These are phyloP conservation scores for Boletus vermiculosoides DNA, from an alignment of 768 basidiomycete genomes.

Conservation along the genomic window DNA sequence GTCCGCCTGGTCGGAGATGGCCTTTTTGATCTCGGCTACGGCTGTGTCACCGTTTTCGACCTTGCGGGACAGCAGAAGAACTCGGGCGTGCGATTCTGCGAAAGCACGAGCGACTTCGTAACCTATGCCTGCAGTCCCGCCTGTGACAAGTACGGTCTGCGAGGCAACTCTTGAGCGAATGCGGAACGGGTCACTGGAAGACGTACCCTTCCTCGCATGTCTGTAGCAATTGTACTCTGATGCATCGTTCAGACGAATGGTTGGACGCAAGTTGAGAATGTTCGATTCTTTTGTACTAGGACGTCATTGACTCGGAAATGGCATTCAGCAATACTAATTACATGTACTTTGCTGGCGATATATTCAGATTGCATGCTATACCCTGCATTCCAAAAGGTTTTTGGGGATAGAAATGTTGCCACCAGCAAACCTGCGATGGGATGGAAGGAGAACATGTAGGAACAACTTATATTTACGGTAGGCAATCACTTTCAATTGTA, in stretches of 20 bases:
- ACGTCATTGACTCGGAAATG: constrained; percentile 7
- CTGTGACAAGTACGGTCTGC: not conserved
- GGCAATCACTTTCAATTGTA: not conserved
- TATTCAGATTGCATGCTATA: not conserved
- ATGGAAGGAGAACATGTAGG: not conserved
- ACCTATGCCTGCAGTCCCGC: not conserved
- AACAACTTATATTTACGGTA: not conserved
- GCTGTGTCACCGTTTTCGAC: not conserved
- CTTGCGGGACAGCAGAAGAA: not conserved
- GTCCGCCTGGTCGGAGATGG: not conserved
- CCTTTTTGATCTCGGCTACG: not conserved
- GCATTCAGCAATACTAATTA: not conserved
- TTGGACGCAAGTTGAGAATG: not conserved
- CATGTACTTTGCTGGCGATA: not conserved
- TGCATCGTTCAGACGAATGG: not conserved
- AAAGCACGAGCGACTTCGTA: not conserved
- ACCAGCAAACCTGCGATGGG: not conserved
- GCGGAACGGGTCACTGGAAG: not conserved
- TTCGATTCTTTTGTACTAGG: not conserved
- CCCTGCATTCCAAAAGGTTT: not conserved
- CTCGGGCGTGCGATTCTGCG: not conserved
- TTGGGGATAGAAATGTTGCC: not conserved
- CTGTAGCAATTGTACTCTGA: not conserved
- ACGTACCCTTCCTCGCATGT: not conserved
- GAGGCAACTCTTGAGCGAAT: not conserved